Evolutionary conservation across 305 asterid genomes (phyloP).

Genomic region (Euphrasia arctica): DNA sequence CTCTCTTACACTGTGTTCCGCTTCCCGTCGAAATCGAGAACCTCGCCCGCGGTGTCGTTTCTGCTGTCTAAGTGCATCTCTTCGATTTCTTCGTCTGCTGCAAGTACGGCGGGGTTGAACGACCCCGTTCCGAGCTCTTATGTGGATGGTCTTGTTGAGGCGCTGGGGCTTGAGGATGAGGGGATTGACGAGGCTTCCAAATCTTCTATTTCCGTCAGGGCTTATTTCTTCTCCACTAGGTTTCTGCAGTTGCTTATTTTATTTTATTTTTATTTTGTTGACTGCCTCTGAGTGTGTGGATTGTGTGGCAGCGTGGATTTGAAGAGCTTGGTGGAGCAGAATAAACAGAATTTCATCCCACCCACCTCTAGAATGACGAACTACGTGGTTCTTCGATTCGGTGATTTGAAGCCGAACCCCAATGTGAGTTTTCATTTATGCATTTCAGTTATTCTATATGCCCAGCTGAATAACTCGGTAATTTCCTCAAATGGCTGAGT

Average conservation of each 20-base stretch:
- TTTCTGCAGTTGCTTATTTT: constrained; percentile 15
- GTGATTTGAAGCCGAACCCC: constrained; percentile 49
- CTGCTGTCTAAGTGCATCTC: constrained; percentile 45
- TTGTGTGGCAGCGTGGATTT: constrained; percentile 76
- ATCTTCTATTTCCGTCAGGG: constrained; percentile 69
- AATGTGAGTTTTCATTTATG: constrained; percentile 39
- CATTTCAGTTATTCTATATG: neutral
- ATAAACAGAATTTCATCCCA: constrained; percentile 66
- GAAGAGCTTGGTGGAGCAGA: constrained; percentile 77
- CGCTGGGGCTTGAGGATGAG: constrained; percentile 26
- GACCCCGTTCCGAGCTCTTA: constrained; percentile 29
- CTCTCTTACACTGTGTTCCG: constrained; percentile 20
- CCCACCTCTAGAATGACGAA: constrained; percentile 93
- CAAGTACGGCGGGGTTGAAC: constrained; percentile 42
- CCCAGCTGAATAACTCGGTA: too few relatives aligned
- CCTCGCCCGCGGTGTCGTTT: constrained; percentile 23
- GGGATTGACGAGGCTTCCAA: constrained; percentile 43
- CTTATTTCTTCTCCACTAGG: constrained; percentile 91
- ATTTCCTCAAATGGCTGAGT: too few relatives aligned
- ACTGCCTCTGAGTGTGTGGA: constrained; percentile 11
- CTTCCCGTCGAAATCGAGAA: neutral
- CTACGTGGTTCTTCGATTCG: constrained; percentile 81
- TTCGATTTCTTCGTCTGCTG: constrained; percentile 43
- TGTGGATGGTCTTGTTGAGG: constrained; percentile 10
- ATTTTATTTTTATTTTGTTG: neutral